Evolutionary conservation across 2,329 filamentous ascomycete species (phyloP).

Genomic region (Didymella sp.): DNA sequence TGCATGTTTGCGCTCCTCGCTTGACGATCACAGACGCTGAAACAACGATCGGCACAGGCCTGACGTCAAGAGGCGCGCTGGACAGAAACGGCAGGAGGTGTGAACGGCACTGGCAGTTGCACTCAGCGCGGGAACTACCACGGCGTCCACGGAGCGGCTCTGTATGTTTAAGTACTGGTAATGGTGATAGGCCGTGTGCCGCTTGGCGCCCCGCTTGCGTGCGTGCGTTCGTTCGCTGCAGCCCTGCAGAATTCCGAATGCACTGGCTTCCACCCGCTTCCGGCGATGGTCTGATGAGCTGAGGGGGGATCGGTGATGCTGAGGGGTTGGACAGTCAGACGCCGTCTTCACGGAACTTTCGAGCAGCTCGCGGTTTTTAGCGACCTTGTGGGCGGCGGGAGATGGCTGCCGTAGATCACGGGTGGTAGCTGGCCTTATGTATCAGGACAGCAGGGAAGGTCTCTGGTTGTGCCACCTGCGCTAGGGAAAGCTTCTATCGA

Average conservation of each 20-base stretch:
- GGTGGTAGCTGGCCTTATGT: constrained; percentile 24
- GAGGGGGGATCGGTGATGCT: constrained; percentile 25
- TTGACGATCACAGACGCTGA: constrained; percentile 29
- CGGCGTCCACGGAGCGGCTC: constrained; percentile 15
- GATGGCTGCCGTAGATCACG: constrained; percentile 10
- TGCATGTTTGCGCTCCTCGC: constrained; percentile 37
- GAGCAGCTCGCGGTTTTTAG: neutral
- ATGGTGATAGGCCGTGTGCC: constrained; percentile 20
- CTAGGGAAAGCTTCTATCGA: constrained; percentile 32
- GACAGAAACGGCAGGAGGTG: constrained; percentile 23
- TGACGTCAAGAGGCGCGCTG: constrained; percentile 37
- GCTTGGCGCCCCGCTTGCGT: constrained; percentile 39
- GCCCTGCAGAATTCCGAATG: constrained; percentile 31
- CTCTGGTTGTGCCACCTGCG: constrained; percentile 22
- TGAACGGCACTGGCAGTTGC: constrained; percentile 13
- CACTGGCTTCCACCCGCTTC: constrained; percentile 34
- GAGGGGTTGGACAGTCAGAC: constrained; percentile 22
- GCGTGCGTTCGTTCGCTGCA: constrained; percentile 23
- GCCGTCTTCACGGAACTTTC: neutral
- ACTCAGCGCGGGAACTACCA: constrained; percentile 12
- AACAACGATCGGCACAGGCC: constrained; percentile 33
- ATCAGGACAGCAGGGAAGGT: constrained; percentile 18
- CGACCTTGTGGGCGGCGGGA: constrained; percentile 6
- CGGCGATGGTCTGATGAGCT: constrained; percentile 36
- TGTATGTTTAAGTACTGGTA: constrained; percentile 31